These are phyloP conservation scores for Cercis canadensis DNA, from an alignment of 306 rosid species.

Conservation along the genomic window DNA sequence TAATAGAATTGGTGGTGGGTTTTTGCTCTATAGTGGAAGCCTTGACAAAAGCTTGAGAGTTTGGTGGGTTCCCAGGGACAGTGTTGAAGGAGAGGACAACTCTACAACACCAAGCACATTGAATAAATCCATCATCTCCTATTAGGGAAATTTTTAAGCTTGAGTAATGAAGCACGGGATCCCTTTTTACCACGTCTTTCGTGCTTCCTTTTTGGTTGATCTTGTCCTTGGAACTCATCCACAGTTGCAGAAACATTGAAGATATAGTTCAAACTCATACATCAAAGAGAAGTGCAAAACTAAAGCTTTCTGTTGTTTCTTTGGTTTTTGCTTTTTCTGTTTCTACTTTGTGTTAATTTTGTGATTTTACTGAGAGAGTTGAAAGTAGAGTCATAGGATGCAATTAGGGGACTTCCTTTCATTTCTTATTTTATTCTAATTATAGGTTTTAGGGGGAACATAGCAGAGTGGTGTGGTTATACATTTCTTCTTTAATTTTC, in stretches of 20 bases:
- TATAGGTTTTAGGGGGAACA: constrained; percentile 13
- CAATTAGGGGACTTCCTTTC: constrained; percentile 22
- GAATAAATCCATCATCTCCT: constrained; percentile 34
- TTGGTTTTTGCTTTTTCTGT: constrained; percentile 29
- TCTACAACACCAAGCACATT: constrained; percentile 18
- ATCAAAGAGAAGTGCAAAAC: constrained; percentile 19
- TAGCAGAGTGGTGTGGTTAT: constrained; percentile 45
- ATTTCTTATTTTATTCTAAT: constrained; percentile 1
- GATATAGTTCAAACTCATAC: constrained; percentile 6
- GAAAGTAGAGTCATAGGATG: constrained; percentile 39
- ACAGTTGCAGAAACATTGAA: constrained; percentile 28
- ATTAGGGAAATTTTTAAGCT: constrained; percentile 32
- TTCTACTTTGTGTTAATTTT: constrained; percentile 16
- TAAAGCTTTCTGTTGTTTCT: constrained; percentile 34
- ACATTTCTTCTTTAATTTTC: constrained; percentile 20
- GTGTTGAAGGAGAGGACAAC: constrained; percentile 24
- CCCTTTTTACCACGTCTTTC: constrained; percentile 47
- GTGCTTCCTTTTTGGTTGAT: constrained; percentile 47
- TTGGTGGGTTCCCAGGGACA: constrained; percentile 90
- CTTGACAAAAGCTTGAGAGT: constrained; percentile 88
- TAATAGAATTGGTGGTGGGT: constrained; percentile 69
- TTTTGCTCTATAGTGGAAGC: constrained; percentile 88
- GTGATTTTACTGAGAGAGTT: constrained; percentile 25
- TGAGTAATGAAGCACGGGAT: constrained; percentile 41
- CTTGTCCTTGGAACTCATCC: constrained; percentile 34